Evolutionary conservation across 2,329 filamentous ascomycete genomes (phyloP).

Genomic region (Colletotrichum euphorbiae): DNA sequence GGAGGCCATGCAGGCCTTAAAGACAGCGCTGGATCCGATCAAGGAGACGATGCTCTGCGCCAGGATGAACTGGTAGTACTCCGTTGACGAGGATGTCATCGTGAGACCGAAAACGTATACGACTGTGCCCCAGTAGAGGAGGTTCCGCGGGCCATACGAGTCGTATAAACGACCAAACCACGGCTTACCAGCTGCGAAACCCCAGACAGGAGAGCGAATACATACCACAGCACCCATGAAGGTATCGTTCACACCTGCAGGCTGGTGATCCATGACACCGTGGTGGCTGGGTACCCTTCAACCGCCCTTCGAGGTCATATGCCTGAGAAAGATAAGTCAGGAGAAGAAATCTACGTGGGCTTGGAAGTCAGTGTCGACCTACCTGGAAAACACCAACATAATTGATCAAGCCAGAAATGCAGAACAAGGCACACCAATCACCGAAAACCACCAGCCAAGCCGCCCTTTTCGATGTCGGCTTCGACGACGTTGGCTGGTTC

Average conservation of each 20-base stretch:
- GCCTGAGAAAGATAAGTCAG: conserved; percentile 41
- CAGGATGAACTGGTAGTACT: conserved; percentile 60
- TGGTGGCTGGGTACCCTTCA: conserved; percentile 61
- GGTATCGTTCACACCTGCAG: conserved; percentile 61
- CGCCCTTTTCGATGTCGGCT: conserved; percentile 51
- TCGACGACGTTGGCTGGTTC: conserved; percentile 47
- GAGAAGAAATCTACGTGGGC: too few relatives aligned
- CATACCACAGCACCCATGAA: conserved; percentile 61
- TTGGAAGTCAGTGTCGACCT: too few relatives aligned
- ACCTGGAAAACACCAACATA: conserved; percentile 65
- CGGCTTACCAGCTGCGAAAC: background rate
- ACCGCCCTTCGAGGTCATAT: conserved; percentile 64
- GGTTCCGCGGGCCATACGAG: conserved; percentile 69
- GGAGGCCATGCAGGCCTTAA: conserved; percentile 56
- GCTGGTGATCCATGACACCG: conserved; percentile 71
- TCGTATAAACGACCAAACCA: conserved; percentile 72
- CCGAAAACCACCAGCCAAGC: conserved; percentile 66
- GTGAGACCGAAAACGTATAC: conserved; percentile 73
- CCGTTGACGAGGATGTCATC: conserved; percentile 67
- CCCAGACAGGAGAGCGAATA: conserved; percentile 42
- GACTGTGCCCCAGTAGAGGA: conserved; percentile 65
- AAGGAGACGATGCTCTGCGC: conserved; percentile 55
- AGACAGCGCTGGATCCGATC: conserved; percentile 57
- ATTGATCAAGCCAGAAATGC: conserved; percentile 59
- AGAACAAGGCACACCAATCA: conserved; percentile 57